Percentiles rank a stretch among this genome's conserved stretches.
These are phyloP conservation scores for Phaseolus lunatus DNA, from an alignment of 306 rosid genomes.

Conservation along the genomic window DNA sequence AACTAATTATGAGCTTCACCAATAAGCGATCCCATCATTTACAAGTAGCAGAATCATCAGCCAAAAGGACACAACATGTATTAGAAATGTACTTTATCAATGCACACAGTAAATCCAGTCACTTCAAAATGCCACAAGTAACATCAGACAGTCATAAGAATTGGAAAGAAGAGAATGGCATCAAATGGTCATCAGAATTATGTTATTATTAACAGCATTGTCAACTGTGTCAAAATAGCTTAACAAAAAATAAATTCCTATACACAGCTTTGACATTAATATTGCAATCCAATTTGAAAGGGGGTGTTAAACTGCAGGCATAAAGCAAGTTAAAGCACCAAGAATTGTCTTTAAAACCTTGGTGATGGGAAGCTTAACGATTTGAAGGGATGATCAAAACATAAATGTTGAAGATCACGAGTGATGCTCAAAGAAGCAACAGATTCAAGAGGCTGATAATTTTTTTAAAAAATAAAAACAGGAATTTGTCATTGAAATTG, in stretches of 20 bases:
- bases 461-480: background rate
- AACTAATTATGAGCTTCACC: background rate
- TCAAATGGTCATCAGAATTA: background rate
- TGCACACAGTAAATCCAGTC: constrained; percentile 11
- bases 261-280: constrained; percentile 17
- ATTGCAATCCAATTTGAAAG: constrained; percentile 7
- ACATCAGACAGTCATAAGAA: constrained; percentile 5
- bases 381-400: background rate
- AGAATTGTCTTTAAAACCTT: constrained; percentile 7
- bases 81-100: constrained; percentile 1
- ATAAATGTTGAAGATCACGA: constrained; percentile 6
- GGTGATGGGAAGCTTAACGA: background rate
- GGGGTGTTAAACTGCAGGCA: background rate
- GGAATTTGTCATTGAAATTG: constrained; percentile 11
- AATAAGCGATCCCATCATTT: background rate
- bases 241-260: background rate
- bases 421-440: background rate
- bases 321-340: background rate
- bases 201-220: background rate
- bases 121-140: constrained; percentile 16
- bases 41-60: background rate
- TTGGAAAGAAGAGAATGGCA: background rate
- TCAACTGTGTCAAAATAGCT: constrained; percentile 1
- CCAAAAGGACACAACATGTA: background rate
- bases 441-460: background rate